phyloP scores from a whole-genome alignment of 2,329 filamentous ascomycete species.

The Apiospora aurea region DNA sequence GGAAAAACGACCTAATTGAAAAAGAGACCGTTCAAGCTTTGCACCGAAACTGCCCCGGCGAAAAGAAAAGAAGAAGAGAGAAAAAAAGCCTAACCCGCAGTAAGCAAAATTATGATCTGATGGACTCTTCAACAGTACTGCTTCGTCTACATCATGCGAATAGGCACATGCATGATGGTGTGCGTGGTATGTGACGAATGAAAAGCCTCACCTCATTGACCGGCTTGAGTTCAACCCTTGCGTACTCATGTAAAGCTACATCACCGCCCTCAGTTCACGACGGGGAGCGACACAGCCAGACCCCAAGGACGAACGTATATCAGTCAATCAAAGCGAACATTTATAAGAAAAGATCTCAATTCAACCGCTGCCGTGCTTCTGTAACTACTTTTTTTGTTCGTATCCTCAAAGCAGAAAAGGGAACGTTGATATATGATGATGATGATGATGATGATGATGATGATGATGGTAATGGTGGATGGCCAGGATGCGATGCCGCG shows the following conservation, averaged over 20 bases:
- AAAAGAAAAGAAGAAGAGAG: too few relatives aligned
- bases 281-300: background rate
- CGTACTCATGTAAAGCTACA: background rate
- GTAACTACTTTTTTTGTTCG: background rate
- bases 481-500: background rate
- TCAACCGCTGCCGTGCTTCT: constrained; percentile 13
- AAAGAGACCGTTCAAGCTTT: background rate
- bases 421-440: constrained; percentile 17
- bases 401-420: background rate
- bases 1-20: too few relatives aligned
- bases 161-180: background rate
- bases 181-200: background rate
- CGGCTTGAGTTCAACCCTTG: too few relatives aligned
- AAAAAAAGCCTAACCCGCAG: too few relatives aligned
- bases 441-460: background rate
- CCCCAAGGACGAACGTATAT: background rate
- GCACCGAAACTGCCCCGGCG: background rate
- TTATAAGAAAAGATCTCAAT: background rate
- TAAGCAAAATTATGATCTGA: background rate
- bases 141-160: background rate
- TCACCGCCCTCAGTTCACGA: background rate
- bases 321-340: background rate
- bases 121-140: background rate
- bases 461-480: background rate
- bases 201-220: background rate